Evolutionary conservation across 2,329 filamentous ascomycete genomes (phyloP), one percentile per base, ranked within the genome.

Genomic region (Moelleriella libera): DNA sequence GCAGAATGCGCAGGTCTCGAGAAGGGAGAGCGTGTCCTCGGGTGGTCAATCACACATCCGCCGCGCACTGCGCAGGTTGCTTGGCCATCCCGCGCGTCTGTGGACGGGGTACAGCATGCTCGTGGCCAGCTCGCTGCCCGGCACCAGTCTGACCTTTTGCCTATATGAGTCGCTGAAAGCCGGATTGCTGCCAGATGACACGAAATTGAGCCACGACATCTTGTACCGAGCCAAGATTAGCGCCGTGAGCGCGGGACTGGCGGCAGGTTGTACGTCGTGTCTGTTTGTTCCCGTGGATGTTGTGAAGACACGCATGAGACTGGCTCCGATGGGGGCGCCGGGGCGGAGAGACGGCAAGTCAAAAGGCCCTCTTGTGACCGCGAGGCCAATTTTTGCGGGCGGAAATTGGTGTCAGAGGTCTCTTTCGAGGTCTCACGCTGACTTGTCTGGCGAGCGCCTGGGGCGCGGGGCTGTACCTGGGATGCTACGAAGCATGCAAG

Each of bases 231-330:
- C 47, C 10, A 41, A 44, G 31, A 31, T 49, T 12, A 49, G 47
- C 14, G 45, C 48, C 7, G n/a, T 47, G n/a, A 50, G 53, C 12
- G 53, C 50, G 0, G 53, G 31, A 1, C 8, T 52, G 9, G 48
- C 52, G 5, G 53, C 50, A 1, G 47, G 52, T 28, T 34, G 40
- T 4, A 34, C 46, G 11, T 47, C 47, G 3, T 45, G 42, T 2
- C n/a, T 54, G 5, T 54, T 54, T 39, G 53, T 54, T 10, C 52
- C 53, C 0, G 48, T 53, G 3, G 53, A 54, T 34, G 51, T 54
- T 1, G 52, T 54, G 30, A 53, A 53, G 46, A 54, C 53, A 11
- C 44, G 52, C 9, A 54, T 54, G 52, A 51, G 52, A 29, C 50
- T 54, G 5, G 50, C 50, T 2, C 30, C 28, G 6, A 29, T 29